Evolutionary conservation across 306 rosid genomes (phyloP), one percentile per base, ranked within the genome.

Genomic region (Crotalaria pallida): DNA sequence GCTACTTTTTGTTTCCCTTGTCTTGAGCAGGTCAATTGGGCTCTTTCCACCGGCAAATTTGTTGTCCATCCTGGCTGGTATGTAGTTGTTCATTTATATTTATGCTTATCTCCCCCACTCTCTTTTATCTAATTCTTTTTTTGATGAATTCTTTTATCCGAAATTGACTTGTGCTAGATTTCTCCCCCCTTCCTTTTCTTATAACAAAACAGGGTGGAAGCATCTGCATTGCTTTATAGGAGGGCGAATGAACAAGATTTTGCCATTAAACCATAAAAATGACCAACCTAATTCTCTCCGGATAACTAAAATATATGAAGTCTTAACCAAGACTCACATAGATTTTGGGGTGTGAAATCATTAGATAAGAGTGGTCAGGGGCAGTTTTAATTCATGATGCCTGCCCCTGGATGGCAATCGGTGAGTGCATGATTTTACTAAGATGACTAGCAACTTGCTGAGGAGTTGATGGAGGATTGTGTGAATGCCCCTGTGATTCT

Each of bases 61-160:
- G 97, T 89, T 65, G 99, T 95, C 44, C 86, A 87, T 76, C 99
- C 97, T 68, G 88, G 96, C 87, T 95, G 99, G 99, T 95, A 79
- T 84, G 96, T 65, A 15, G 69, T 59, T 73, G 21, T 7, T 19
- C 34, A 21, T 6, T 34, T 49, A n/a, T 22, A 61, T 12, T 55
- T 59, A 23, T 75, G 18, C 10, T 63, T 68, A 27, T 45, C 51
- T 11, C 19, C 24, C 44, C 9, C 36, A 0, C 9, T 13, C 27
- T 24, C 6, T 33, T 9, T 27, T 15, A 62, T 45, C 34, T 29
- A 7, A 29, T 29, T 29, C 34, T 29, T 29, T 29, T 29, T 29
- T 29, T 1, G 7, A 4, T 5, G 34, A 29, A 29, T 29, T 23
- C 9, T 33, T 8, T 27, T 15, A 62, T 45, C 26, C 21, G 70